Percentiles rank a stretch among this genome's conserved stretches.
Evolutionary conservation across 805 yeast species (phyloP).

Genomic region (Metschnikowia continentalis): DNA sequence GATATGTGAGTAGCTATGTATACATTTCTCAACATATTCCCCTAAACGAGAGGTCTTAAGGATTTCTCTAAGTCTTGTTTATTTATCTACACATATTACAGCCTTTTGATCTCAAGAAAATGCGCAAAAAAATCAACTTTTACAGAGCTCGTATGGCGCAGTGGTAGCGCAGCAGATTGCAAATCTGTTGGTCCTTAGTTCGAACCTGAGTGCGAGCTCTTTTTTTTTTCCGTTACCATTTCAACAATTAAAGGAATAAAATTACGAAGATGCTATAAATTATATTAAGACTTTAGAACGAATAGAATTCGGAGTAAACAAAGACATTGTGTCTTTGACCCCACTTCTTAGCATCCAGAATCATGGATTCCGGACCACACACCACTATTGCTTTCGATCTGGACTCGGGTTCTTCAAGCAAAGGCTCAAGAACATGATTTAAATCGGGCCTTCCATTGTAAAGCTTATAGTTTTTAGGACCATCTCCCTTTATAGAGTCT

Average conservation of each 20-base stretch:
- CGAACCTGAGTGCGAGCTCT: constrained; percentile 86
- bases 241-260: background rate
- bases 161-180: constrained; percentile 99
- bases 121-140: background rate
- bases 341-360: constrained; percentile 36
- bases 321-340: constrained; percentile 33
- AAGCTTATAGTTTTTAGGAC: background rate
- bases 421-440: constrained; percentile 24
- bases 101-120: background rate
- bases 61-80: too few species aligned
- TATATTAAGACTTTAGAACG: constrained; percentile 3
- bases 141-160: constrained; percentile 74
- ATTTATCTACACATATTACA: too few species aligned
- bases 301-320: constrained; percentile 37
- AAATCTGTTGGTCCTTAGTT: constrained; percentile 98
- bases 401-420: constrained; percentile 26
- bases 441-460: constrained; percentile 45
- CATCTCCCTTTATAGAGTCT: constrained; percentile 13
- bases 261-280: background rate
- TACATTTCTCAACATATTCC: too few species aligned
- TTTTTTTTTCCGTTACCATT: constrained; percentile 31
- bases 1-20: too few species aligned
- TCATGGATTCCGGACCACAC: constrained; percentile 53
- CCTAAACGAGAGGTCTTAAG: too few species aligned
- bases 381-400: constrained; percentile 50